These are phyloP conservation scores for Solanum ossicruentum DNA, from an alignment of 257 asterid species.

Conservation along the genomic window DNA sequence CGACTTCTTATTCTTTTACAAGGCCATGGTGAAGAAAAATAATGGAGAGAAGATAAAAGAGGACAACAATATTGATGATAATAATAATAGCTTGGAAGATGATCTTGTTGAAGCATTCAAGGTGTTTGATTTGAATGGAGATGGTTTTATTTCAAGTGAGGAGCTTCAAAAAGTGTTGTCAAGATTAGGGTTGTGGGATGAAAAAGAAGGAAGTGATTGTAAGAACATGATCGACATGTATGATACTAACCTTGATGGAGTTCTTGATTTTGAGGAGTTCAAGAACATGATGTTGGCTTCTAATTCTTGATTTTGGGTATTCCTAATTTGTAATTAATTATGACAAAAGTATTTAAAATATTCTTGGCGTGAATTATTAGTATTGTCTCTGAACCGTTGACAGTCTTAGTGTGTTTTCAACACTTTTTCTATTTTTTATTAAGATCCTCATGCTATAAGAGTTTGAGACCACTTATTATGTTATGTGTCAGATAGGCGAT, in stretches of 20 bases:
- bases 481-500: too few species aligned
- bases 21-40: slow-evolving; percentile 2
- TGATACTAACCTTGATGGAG: slow-evolving; percentile 45
- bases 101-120: slow-evolving; percentile 21
- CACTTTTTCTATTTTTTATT: too few species aligned
- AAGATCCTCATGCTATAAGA: too few species aligned
- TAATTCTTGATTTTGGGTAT: background rate
- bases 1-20: slow-evolving; percentile 20
- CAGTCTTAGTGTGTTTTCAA: too few species aligned
- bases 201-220: slow-evolving; percentile 17
- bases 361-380: too few species aligned
- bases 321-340: background rate
- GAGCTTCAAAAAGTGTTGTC: slow-evolving; percentile 14
- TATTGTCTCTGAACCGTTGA: accelerated
- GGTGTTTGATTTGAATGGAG: slow-evolving; percentile 20
- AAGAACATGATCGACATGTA: slow-evolving; percentile 26
- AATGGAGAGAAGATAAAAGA: background rate
- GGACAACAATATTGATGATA: background rate
- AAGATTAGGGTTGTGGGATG: slow-evolving; percentile 25
- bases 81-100: background rate
- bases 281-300: slow-evolving; percentile 39
- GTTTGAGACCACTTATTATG: too few species aligned
- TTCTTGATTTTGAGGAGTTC: slow-evolving; percentile 55
- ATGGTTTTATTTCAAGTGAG: slow-evolving; percentile 22
- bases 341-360: too few species aligned